Base-by-base conservation (phyloP, 2,329 filamentous ascomycete genomes). In the Drechmeria coniospora region DNA sequence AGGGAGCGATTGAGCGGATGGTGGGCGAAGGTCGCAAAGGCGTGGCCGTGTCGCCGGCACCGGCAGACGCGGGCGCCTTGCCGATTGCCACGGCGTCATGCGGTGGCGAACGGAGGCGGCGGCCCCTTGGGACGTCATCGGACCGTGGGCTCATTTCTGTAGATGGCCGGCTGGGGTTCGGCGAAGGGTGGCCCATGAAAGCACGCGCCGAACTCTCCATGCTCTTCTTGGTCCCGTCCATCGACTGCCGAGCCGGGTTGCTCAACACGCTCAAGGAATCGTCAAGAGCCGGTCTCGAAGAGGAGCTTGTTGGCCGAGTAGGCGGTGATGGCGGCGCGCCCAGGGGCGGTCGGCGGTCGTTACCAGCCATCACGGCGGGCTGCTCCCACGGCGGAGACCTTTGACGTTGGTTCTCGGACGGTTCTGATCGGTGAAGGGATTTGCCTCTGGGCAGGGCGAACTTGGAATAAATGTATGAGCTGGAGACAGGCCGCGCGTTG, bases 391-490 rank as follows among this genome's bases (percentile, higher is more conserved):
- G 63, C 36, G 71, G 73, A 33, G 74, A 64, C 3, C 63, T 47
- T 14, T 50, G 57, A 0, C 60, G 56, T 16, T 63, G 56, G 11
- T 56, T 53, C 32, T 75, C 72, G 9, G 73, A 59, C 9, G 65
- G 49, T 2, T 76, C 76, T 21, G 71, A 65, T 32, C 83, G 67
- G 35, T 92, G 76, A 6, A 92, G 54, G 19, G 68, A 65, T 47
- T 90, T 81, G 10, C 87, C 87, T 35, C 87, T 71, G 1, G 90
- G 87, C 17, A 95, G 61, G 2, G 70, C 61, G 45, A 84, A 93
- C 34, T 80, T 92, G 6, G 83, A 77, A 48, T 94, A 90, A 11
- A 81, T 79, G 47, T 92, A 92, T 0, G 84, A 82, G 1, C 78
- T 65, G 3, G 73, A 68, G 1, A 63, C 63, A 6, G 59, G 55